Base-by-base conservation (phyloP, 179 eudicot genomes). In the Corrigiola litoralis region DNA sequence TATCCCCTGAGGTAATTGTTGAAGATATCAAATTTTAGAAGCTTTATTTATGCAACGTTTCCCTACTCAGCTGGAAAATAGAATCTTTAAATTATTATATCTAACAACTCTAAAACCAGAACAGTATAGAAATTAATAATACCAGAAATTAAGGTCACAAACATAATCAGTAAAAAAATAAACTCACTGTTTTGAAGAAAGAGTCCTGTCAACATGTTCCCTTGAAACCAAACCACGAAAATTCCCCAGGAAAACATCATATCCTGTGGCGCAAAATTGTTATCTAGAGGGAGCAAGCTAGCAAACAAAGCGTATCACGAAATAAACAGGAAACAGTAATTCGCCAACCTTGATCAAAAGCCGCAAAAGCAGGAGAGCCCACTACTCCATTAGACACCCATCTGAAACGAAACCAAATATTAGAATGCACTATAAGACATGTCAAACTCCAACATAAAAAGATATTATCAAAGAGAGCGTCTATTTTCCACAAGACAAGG, bases 361-460 rank as follows among this genome's bases (percentile, higher is more conserved):
- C 99, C 60, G 99, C 99, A 75, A 94, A 94, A 49, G 97, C 97
- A 60, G 97, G 97, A 72, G 99, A 94, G 58, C 99, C 97, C 69
- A 94, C 96, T 20, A 94, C 80, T 69, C 97, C 99, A 77, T 94
- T 90, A 45, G 84, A 86, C 42, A 94, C 94, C 99, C 99, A 94
- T 33, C 99, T 94, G 81, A 37, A 54, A 36, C 56, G 28, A 55
- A 70, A 50, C 40, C 42, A 40, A 53, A 57, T 24, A 6, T 12
- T 20, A 60, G 40, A n/a, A n/a, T n/a, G n/a, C n/a, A n/a, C n/a
- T n/a, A n/a, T n/a, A n/a, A n/a, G n/a, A n/a, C n/a, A n/a, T n/a
- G n/a, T n/a, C n/a, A n/a, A n/a, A n/a, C n/a, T n/a, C n/a, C n/a
- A n/a, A n/a, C n/a, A n/a, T n/a, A n/a, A n/a, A n/a, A n/a, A n/a